Evolutionary conservation across 805 yeast genomes (phyloP).

Genomic region (Kluyveromyces starmeri): DNA sequence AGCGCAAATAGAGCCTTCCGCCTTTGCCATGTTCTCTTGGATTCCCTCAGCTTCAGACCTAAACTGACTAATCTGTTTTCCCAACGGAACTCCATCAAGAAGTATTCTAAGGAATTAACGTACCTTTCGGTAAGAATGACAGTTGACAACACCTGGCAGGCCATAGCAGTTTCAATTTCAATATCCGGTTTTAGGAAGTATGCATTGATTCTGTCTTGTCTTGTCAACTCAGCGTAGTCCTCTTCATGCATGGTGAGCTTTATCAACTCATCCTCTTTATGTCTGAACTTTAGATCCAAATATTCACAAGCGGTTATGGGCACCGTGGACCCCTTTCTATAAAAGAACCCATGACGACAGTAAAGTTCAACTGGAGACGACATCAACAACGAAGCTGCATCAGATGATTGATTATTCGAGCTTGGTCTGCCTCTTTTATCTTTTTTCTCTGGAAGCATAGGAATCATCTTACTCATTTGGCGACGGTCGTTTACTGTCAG

Average conservation of each 20-base stretch:
- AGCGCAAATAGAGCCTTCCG: conserved; percentile 29
- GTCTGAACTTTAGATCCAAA: conserved; percentile 24
- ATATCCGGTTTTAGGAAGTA: conserved; percentile 23
- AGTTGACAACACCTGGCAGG: conserved; percentile 20
- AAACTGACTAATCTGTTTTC: conserved; percentile 27
- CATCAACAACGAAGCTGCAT: conserved; percentile 13
- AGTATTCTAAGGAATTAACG: conserved; percentile 29
- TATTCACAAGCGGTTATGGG: conserved; percentile 28
- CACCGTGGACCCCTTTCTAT: conserved; percentile 17
- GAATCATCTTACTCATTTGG: conserved; percentile 5
- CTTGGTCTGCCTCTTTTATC: conserved; percentile 10
- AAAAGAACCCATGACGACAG: conserved; percentile 27
- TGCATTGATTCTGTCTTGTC: conserved; percentile 24
- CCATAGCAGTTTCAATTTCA: conserved; percentile 22
- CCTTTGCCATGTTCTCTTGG: conserved; percentile 31
- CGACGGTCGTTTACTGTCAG: conserved; percentile 3
- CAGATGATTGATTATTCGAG: conserved; percentile 9
- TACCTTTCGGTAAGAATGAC: conserved; percentile 27
- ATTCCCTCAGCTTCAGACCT: conserved; percentile 27
- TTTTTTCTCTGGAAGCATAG: conserved; percentile 10
- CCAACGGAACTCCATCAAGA: conserved; percentile 31
- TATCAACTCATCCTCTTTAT: conserved; percentile 24
- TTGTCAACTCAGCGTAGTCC: conserved; percentile 14
- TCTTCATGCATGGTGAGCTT: conserved; percentile 14
- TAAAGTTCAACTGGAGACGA: conserved; percentile 26